Evolutionary conservation across 495 filamentous ascomycete genomes (phyloP).

Genomic region (Aspergillus ellipticus): DNA sequence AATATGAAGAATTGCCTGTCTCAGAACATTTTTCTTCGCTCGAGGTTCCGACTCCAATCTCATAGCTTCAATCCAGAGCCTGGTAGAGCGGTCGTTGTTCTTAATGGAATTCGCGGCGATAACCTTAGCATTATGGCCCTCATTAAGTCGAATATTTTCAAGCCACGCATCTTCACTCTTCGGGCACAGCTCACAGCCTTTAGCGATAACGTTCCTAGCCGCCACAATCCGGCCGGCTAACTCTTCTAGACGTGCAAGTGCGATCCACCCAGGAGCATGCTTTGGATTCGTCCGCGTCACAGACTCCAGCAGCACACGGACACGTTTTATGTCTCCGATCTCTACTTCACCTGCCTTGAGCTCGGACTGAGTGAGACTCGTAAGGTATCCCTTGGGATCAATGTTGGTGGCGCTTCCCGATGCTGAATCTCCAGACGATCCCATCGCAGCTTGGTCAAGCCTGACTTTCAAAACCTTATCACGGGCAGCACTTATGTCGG

Average conservation of each 20-base stretch:
- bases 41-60: constrained; percentile 75
- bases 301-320: constrained; percentile 86
- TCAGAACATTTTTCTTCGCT: constrained; percentile 84
- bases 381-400: constrained; percentile 93
- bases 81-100: constrained; percentile 81
- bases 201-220: constrained; percentile 77
- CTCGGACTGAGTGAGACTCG: constrained; percentile 76
- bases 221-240: constrained; percentile 84
- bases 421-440: constrained; percentile 62
- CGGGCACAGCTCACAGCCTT: constrained; percentile 85
- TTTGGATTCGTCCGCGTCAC: constrained; percentile 95
- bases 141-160: constrained; percentile 88
- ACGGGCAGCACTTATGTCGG: constrained; percentile 92
- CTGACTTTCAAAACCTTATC: constrained; percentile 90
- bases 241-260: constrained; percentile 88
- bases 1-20: constrained; percentile 83
- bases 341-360: constrained; percentile 73
- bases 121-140: constrained; percentile 87
- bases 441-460: constrained; percentile 82
- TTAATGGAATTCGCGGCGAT: constrained; percentile 94
- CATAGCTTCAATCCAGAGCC: constrained; percentile 93
- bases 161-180: constrained; percentile 95
- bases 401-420: constrained; percentile 85
- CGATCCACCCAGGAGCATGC: constrained; percentile 95
- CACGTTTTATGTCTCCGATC: constrained; percentile 92